These are phyloP conservation scores for Penicillium sp. DNA, from an alignment of 2,329 filamentous ascomycete species.

Conservation along the genomic window DNA sequence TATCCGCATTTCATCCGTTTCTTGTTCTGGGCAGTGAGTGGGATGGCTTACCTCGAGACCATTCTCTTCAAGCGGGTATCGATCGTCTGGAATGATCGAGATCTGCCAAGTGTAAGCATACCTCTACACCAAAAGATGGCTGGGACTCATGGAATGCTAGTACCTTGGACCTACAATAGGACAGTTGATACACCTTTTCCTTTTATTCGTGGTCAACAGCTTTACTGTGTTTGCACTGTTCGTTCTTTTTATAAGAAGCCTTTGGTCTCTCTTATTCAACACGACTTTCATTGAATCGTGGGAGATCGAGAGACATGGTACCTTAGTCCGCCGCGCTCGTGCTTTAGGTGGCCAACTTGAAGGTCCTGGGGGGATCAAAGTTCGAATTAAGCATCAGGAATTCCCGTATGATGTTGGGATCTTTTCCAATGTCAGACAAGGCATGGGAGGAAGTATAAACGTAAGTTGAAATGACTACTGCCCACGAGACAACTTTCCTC, in stretches of 20 bases:
- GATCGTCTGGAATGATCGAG: conserved; percentile 50
- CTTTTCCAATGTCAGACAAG: conserved; percentile 53
- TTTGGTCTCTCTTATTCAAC: conserved; percentile 54
- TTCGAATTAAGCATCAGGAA: conserved; percentile 55
- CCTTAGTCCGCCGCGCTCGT: conserved; percentile 42
- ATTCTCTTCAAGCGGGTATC: conserved; percentile 49
- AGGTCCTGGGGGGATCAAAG: conserved; percentile 50
- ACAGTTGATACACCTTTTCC: conserved; percentile 52
- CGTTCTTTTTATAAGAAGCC: conserved; percentile 50
- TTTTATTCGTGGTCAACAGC: conserved; percentile 51
- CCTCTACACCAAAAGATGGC: neutral
- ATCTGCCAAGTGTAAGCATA: conserved; percentile 52
- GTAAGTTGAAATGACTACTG: conserved; percentile 20
- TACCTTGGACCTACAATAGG: conserved; percentile 53
- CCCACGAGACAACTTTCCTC: neutral
- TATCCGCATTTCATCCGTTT: conserved; percentile 62
- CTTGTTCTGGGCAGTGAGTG: conserved; percentile 53
- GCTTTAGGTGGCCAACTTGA: conserved; percentile 54
- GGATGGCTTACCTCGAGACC: conserved; percentile 53
- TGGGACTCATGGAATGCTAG: conserved; percentile 28
- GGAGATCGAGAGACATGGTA: conserved; percentile 50
- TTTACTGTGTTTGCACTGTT: conserved; percentile 51
- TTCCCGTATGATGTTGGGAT: conserved; percentile 63
- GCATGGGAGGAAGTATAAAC: conserved; percentile 53
- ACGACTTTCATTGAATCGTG: conserved; percentile 61